Evolutionary conservation across 768 basidiomycete genomes (phyloP).

Genomic region (Mrakia frigida): DNA sequence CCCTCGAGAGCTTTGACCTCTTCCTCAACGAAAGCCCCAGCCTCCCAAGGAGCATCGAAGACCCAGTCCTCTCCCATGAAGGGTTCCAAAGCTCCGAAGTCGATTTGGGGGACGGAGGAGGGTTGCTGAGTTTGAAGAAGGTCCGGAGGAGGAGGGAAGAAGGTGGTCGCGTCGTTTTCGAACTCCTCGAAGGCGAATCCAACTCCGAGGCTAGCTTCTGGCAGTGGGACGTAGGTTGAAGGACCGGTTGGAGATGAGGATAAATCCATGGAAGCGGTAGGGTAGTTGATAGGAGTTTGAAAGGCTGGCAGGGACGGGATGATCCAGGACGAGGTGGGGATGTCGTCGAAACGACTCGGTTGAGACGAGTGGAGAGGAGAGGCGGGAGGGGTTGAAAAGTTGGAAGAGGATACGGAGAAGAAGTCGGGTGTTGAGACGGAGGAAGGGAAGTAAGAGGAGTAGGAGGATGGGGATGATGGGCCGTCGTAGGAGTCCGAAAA

Average conservation of each 20-base stretch:
- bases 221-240: neutral
- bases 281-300: neutral
- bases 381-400: neutral
- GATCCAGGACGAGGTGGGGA: neutral
- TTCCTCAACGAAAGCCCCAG: neutral
- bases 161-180: neutral
- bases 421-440: neutral
- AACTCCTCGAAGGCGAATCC: neutral
- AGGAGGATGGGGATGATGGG: neutral
- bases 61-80: neutral
- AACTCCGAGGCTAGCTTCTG: neutral
- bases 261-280: neutral
- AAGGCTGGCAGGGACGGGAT: neutral
- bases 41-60: neutral
- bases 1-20: neutral
- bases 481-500: neutral
- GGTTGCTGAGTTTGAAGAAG: neutral
- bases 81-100: neutral
- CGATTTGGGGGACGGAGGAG: neutral
- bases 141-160: neutral
- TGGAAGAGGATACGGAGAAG: neutral
- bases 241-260: neutral
- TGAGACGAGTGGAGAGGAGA: neutral
- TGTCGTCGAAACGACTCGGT: neutral
- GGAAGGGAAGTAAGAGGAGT: constrained; percentile 1